Evolutionary conservation across 1,284 basidiomycete species (phyloP).

Genomic region (Meira nashicola): DNA sequence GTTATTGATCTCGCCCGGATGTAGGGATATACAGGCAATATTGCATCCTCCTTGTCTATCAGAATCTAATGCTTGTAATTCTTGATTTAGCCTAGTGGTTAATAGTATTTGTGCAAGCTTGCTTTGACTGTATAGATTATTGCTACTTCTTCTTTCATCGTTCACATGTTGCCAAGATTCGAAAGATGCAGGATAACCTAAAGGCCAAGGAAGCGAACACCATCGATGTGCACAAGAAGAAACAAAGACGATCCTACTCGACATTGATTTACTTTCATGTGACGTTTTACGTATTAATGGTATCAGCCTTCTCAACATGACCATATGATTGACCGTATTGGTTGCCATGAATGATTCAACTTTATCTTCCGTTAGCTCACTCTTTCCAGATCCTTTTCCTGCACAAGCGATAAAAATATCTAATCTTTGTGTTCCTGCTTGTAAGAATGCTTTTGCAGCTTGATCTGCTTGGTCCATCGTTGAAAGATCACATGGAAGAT

Average conservation of each 20-base stretch:
- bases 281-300: neutral
- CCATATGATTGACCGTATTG: conserved; percentile 1
- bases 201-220: conserved; percentile 3
- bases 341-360: conserved; percentile 9
- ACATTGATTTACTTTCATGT: neutral
- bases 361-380: conserved; percentile 1
- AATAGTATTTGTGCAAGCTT: neutral
- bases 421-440: neutral
- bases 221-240: conserved; percentile 2
- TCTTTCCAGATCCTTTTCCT: neutral
- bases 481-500: neutral
- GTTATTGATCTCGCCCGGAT: conserved; percentile 12
- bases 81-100: neutral
- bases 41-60: neutral
- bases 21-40: conserved; percentile 4
- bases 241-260: conserved; percentile 7
- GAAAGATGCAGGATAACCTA: neutral
- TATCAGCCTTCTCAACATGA: neutral
- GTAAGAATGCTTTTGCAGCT: neutral
- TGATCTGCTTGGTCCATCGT: neutral
- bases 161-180: conserved; percentile 2
- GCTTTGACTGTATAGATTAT: neutral
- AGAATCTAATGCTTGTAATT: neutral
- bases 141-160: conserved; percentile 4
- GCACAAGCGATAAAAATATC: conserved; percentile 6